These are phyloP conservation scores for Discostella pseudostelligera DNA, from an alignment of 108 stramenopile species.

Conservation along the genomic window DNA sequence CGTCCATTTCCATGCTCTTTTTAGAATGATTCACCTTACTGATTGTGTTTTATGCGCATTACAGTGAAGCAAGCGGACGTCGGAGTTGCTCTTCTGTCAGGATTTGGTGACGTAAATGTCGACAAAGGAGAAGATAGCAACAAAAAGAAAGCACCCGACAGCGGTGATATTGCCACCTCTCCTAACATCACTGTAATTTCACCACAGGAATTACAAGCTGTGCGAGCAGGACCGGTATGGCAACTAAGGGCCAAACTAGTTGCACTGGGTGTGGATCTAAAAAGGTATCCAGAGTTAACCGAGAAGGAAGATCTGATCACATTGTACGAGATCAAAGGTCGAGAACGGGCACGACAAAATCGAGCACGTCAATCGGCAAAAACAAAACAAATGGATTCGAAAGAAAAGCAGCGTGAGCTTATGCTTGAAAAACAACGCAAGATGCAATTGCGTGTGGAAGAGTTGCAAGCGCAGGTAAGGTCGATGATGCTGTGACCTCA, in stretches of 20 bases:
- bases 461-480: constrained; percentile 66
- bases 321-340: constrained; percentile 77
- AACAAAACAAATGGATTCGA: constrained; percentile 56
- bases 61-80: constrained; percentile 88
- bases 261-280: constrained; percentile 69
- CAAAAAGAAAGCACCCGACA: constrained; percentile 45
- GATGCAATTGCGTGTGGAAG: constrained; percentile 59
- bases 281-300: constrained; percentile 77
- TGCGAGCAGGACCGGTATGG: constrained; percentile 49
- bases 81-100: constrained; percentile 91
- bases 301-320: constrained; percentile 84
- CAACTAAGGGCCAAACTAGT: constrained; percentile 68
- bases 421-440: constrained; percentile 68
- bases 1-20: neutral
- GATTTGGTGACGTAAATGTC: constrained; percentile 93
- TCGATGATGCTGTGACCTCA: too few relatives aligned
- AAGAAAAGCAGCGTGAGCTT: constrained; percentile 52
- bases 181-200: constrained; percentile 59
- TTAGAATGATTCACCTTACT: constrained; percentile 11
- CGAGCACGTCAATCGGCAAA: constrained; percentile 64
- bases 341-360: constrained; percentile 62
- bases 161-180: constrained; percentile 10
- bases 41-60: constrained; percentile 45
- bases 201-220: constrained; percentile 56
- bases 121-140: constrained; percentile 69